A percentile compares a stretch with the other conserved stretches of the same genome.
Evolutionary conservation across 306 rosid species (phyloP).

Genomic region (Medicago arabica): DNA sequence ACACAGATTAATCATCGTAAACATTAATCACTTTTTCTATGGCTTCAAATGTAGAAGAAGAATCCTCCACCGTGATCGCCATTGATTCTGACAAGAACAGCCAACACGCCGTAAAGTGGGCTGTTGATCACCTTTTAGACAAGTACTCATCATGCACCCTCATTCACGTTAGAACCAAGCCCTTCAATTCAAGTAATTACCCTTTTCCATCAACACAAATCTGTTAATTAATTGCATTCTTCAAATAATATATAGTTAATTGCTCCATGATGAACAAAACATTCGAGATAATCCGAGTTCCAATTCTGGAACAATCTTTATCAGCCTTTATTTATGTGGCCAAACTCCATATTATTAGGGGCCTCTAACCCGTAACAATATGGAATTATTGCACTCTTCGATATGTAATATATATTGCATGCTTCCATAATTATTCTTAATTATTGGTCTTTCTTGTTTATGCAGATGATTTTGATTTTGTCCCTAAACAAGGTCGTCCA

Average conservation of each 20-base stretch:
- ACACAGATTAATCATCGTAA: background rate
- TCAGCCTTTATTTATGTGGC: no score
- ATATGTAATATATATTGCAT: background rate
- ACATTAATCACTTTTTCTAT: background rate
- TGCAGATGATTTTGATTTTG: constrained; percentile 47
- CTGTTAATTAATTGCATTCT: no score
- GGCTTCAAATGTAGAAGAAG: constrained; percentile 9
- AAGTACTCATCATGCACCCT: constrained; percentile 51
- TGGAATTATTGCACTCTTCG: no score
- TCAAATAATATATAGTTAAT: no score
- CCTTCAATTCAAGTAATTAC: constrained; percentile 66
- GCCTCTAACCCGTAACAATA: no score
- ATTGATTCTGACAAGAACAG: constrained; percentile 65
- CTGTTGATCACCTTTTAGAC: constrained; percentile 63
- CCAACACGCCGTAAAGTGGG: constrained; percentile 75
- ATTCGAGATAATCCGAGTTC: no score
- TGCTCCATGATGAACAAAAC: no score
- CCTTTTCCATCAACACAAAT: background rate
- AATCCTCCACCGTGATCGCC: constrained; percentile 54
- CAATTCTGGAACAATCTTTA: no score
- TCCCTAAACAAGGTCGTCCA: constrained; percentile 54
- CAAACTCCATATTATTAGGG: no score
- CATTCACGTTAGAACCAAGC: constrained; percentile 62
- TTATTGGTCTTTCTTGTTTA: background rate
- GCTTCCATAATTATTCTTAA: background rate